These are phyloP conservation scores for Eutrema yunnanense DNA, from an alignment of 345 rosid genomes.

Conservation along the genomic window DNA sequence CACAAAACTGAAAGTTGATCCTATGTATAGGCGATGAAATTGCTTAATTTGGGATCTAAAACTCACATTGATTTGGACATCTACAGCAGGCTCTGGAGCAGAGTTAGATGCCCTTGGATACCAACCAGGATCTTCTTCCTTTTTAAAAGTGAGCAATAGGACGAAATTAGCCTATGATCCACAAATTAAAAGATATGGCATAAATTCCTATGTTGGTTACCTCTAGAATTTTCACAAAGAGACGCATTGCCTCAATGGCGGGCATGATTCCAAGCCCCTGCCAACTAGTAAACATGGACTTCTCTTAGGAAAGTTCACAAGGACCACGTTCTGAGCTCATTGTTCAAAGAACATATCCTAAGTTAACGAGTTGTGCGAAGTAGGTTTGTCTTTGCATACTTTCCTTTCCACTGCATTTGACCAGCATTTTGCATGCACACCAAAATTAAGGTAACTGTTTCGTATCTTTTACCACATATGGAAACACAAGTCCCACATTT, in stretches of 20 bases:
- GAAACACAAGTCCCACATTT: not conserved
- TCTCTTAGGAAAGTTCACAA: slow-evolving; percentile 3
- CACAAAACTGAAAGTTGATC: not conserved
- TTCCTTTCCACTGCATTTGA: not conserved
- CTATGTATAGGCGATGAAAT: not conserved
- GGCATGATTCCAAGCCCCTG: slow-evolving; percentile 89
- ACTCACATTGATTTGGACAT: slow-evolving; percentile 60
- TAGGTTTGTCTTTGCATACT: not conserved
- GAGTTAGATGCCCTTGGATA: slow-evolving; percentile 60
- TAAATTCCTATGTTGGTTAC: slow-evolving; percentile 23
- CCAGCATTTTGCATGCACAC: not conserved
- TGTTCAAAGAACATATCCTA: not conserved
- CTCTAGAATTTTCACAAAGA: slow-evolving; percentile 94
- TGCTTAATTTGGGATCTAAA: not conserved
- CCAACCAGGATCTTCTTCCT: slow-evolving; percentile 97
- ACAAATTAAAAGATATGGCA: not conserved
- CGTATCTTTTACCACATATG: not conserved
- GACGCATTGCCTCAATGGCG: slow-evolving; percentile 93
- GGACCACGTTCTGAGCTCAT: not conserved
- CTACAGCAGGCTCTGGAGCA: slow-evolving; percentile 47
- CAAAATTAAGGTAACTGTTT: not conserved
- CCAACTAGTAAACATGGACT: slow-evolving; percentile 60
- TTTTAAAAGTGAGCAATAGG: not conserved
- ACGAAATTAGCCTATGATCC: not conserved
- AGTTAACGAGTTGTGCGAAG: not conserved